phyloP scores from a whole-genome alignment of 1,284 basidiomycete genomes.

The Phenoliferia sp. region DNA sequence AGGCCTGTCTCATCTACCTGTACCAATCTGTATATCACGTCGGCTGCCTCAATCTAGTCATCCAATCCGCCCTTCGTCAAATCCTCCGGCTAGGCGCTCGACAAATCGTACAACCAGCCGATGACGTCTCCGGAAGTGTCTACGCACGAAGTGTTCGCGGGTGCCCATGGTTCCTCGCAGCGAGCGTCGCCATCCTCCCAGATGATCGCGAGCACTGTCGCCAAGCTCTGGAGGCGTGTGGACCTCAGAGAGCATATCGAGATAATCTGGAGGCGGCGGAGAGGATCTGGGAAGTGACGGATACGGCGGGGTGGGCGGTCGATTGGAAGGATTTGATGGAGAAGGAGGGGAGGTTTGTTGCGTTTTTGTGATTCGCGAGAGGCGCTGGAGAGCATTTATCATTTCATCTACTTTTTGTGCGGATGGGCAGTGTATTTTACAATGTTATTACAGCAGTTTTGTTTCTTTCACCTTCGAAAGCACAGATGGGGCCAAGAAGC shows the following conservation, averaged over 20 bases:
- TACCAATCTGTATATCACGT: constrained; percentile 19
- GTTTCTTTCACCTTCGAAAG: too few species aligned
- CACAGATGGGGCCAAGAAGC: too few species aligned
- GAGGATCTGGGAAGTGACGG: constrained; percentile 20
- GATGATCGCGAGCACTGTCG: constrained; percentile 17
- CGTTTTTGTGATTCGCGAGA: constrained; percentile 34
- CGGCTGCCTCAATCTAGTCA: constrained; percentile 10
- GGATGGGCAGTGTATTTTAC: too few species aligned
- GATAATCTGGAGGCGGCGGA: constrained; percentile 23
- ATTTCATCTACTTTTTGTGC: constrained; percentile 72
- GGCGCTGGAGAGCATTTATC: constrained; percentile 77
- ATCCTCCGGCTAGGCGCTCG: constrained; percentile 10
- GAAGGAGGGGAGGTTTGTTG: constrained; percentile 21
- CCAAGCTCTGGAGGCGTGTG: constrained; percentile 17
- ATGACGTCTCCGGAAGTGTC: constrained; percentile 12
- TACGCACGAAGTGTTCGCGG: constrained; percentile 18
- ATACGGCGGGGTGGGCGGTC: constrained; percentile 16
- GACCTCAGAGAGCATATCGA: constrained; percentile 11
- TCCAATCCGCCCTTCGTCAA: constrained; percentile 13
- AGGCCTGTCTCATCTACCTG: constrained; percentile 27
- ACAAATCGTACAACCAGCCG: constrained; percentile 21
- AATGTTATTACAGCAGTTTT: too few species aligned
- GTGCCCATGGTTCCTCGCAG: constrained; percentile 29
- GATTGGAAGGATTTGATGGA: constrained; percentile 24
- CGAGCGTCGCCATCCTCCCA: constrained; percentile 12